Conservation (phyloP, 2,329 filamentous ascomycete genomes). For the Colletotrichum spaethianum region DNA sequence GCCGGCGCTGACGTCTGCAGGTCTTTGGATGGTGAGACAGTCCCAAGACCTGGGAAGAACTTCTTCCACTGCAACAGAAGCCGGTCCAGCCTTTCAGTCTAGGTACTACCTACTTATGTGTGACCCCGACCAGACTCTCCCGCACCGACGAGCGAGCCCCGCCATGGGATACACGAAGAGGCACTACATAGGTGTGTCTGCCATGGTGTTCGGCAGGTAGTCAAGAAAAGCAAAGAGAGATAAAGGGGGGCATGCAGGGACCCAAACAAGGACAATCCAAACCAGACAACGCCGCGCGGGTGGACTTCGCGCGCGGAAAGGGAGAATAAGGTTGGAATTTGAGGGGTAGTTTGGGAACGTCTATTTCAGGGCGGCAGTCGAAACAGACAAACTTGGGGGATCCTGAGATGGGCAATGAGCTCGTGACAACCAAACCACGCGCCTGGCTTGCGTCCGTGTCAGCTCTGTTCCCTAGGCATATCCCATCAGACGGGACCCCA, state of each 20-base stretch:
- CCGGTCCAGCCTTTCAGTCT: neutral
- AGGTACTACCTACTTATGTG: too few species aligned
- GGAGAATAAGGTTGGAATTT: conserved; percentile 26
- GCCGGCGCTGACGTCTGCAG: conserved; percentile 23
- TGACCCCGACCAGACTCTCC: neutral
- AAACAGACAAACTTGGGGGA: conserved; percentile 24
- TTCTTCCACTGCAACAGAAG: conserved; percentile 15
- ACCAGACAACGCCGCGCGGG: neutral
- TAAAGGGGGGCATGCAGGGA: neutral
- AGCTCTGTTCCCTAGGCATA: too few species aligned
- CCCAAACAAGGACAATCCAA: conserved; percentile 1
- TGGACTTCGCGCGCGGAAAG: neutral
- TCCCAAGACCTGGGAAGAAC: conserved; percentile 19
- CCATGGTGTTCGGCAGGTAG: neutral
- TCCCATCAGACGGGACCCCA: neutral
- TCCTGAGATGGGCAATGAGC: conserved; percentile 23
- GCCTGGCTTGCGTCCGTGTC: neutral
- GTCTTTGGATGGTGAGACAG: conserved; percentile 19
- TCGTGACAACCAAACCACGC: conserved; percentile 10
- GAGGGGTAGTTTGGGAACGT: conserved; percentile 29
- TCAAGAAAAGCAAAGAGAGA: neutral
- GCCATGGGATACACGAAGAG: neutral
- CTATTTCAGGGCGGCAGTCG: conserved; percentile 20
- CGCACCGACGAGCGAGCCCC: neutral
- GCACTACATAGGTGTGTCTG: neutral